These are phyloP conservation scores for Penicillium corylophilum DNA, from an alignment of 2,329 filamentous ascomycete genomes.

Conservation along the genomic window DNA sequence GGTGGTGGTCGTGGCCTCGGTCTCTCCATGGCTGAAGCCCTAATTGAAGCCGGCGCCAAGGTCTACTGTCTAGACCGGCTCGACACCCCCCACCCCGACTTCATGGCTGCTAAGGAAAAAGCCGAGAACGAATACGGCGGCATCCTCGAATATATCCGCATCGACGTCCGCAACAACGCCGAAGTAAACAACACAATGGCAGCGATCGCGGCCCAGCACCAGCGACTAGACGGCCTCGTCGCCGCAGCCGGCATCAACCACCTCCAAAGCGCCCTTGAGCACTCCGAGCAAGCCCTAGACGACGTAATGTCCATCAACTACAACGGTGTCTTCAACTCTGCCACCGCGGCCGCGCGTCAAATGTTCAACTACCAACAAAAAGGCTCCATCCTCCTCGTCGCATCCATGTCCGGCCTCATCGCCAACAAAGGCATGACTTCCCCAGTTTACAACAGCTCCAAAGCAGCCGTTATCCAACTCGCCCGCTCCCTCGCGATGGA, in stretches of 20 bases:
- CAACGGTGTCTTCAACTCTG: constrained; percentile 50
- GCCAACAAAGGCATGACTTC: constrained; percentile 49
- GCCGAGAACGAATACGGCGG: constrained; percentile 39
- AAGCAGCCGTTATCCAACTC: constrained; percentile 55
- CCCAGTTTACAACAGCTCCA: constrained; percentile 54
- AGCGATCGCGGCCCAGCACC: constrained; percentile 34
- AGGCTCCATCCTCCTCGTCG: constrained; percentile 52
- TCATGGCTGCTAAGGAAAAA: constrained; percentile 39
- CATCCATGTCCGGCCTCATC: constrained; percentile 52
- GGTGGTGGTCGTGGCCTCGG: constrained; percentile 47
- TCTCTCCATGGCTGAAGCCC: constrained; percentile 46
- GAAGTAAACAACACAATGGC: constrained; percentile 38
- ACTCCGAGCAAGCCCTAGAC: constrained; percentile 41
- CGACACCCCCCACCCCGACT: constrained; percentile 45
- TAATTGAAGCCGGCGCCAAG: constrained; percentile 50
- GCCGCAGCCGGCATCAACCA: constrained; percentile 47
- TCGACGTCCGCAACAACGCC: constrained; percentile 47
- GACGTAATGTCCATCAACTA: constrained; percentile 52
- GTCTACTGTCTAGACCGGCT: constrained; percentile 52
- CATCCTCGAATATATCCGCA: constrained; percentile 46
- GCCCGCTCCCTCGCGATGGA: constrained; percentile 53
- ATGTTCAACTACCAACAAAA: constrained; percentile 51
- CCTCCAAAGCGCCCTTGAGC: constrained; percentile 41
- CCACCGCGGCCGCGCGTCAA: constrained; percentile 49
- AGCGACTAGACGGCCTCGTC: constrained; percentile 43